phyloP scores from a whole-genome alignment of 768 basidiomycete species.

The Thelephora ganbajun region DNA sequence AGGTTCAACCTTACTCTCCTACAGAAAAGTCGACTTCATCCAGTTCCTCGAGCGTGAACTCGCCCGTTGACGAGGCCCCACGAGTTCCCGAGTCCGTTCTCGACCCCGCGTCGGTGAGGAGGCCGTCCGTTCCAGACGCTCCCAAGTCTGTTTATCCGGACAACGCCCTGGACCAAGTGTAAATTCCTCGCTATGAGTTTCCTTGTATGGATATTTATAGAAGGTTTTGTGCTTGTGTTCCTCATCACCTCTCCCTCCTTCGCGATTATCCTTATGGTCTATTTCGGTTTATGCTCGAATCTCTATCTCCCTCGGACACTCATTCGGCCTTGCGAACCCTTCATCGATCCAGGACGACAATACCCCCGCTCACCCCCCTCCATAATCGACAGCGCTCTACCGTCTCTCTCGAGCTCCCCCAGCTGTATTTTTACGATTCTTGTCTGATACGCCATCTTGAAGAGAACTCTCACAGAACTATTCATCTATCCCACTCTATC shows the following conservation, averaged over 20 bases:
- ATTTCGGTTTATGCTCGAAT: no score
- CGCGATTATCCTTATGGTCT: no score
- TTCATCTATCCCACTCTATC: not conserved
- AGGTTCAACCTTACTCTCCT: constrained; percentile 11
- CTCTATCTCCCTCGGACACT: no score
- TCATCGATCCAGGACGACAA: no score
- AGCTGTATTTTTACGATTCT: not conserved
- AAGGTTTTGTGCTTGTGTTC: no score
- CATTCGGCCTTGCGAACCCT: no score
- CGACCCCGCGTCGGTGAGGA: not conserved
- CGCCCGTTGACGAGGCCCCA: not conserved
- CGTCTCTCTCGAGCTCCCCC: not conserved
- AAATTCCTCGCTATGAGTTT: not conserved
- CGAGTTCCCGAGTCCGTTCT: not conserved
- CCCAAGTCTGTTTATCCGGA: not conserved
- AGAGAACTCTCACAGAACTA: no score
- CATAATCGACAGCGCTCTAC: not conserved
- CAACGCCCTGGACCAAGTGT: not conserved
- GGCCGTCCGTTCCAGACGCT: not conserved
- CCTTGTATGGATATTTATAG: no score
- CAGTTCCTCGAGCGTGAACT: not conserved
- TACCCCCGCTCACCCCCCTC: no score
- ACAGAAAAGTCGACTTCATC: constrained; percentile 3
- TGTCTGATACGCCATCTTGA: not conserved
- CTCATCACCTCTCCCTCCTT: no score